phyloP scores from a whole-genome alignment of 2,329 filamentous ascomycete genomes.

The Aspergillus sergii region DNA sequence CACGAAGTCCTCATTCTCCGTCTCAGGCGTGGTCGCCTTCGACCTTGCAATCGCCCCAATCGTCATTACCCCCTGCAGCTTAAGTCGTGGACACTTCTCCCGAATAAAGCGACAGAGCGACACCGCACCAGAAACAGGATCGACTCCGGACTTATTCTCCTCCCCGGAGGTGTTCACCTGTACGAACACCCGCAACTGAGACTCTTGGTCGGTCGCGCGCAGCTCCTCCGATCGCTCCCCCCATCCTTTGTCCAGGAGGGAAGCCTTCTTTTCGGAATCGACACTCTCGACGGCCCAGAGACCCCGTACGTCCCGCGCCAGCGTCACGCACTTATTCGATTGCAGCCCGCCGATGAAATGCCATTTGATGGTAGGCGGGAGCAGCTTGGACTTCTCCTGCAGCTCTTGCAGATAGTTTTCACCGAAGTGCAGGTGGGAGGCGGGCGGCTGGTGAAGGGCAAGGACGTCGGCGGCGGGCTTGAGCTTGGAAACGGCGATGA shows the following conservation, averaged over 20 bases:
- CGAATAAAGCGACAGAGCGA: conserved; percentile 71
- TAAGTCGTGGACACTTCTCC: conserved; percentile 70
- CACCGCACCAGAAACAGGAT: conserved; percentile 61
- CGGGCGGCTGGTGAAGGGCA: conserved; percentile 68
- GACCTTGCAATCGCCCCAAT: conserved; percentile 93
- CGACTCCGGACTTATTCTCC: conserved; percentile 77
- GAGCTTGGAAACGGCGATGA: conserved; percentile 94
- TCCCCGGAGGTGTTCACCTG: conserved; percentile 97
- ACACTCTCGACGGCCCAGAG: conserved; percentile 91
- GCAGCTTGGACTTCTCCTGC: conserved; percentile 76
- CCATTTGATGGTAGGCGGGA: conserved; percentile 78
- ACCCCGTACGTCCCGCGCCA: conserved; percentile 81
- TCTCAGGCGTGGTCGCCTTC: conserved; percentile 69
- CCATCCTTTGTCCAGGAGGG: conserved; percentile 76
- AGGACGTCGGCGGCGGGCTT: conserved; percentile 92
- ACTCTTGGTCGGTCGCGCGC: conserved; percentile 38
- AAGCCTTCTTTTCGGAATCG: conserved; percentile 84
- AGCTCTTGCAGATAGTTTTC: conserved; percentile 97
- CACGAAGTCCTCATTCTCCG: conserved; percentile 90
- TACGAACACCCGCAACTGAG: conserved; percentile 72
- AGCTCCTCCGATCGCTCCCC: conserved; percentile 51
- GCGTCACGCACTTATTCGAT: conserved; percentile 86
- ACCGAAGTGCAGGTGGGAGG: conserved; percentile 77
- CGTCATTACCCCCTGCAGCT: conserved; percentile 87
- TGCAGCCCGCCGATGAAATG: conserved; percentile 97